phyloP scores from a whole-genome alignment of 192 early-diverging fungal species.

The Allomyces javanicus region DNA sequence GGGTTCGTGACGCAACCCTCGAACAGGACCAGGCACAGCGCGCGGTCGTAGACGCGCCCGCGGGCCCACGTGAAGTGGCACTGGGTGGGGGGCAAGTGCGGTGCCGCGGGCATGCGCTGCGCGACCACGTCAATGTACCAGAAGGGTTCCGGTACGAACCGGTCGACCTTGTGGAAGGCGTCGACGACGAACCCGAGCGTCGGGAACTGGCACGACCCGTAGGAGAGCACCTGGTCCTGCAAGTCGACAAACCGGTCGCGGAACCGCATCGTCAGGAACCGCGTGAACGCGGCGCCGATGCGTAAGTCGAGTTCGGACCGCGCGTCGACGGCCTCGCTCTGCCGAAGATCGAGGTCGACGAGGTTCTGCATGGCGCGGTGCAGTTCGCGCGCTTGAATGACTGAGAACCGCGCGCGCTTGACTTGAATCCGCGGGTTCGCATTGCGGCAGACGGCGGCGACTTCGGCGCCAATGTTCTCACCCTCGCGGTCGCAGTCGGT shows the following conservation, averaged over 20 bases:
- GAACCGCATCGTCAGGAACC: constrained; percentile 69
- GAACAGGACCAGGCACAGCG: not conserved
- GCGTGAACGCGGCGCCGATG: constrained; percentile 75
- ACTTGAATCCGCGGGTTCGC: constrained; percentile 48
- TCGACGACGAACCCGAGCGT: constrained; percentile 92
- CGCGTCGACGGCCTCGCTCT: constrained; percentile 61
- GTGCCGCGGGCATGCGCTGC: not conserved
- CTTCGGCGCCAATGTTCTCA: constrained; percentile 78
- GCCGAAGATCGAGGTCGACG: constrained; percentile 46
- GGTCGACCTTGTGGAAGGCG: constrained; percentile 46
- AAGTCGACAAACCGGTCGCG: constrained; percentile 28
- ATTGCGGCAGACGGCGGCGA: constrained; percentile 39
- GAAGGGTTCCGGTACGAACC: constrained; percentile 73
- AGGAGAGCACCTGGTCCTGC: constrained; percentile 50
- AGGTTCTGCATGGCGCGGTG: constrained; percentile 52
- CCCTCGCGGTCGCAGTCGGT: constrained; percentile 97
- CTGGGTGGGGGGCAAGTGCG: not conserved
- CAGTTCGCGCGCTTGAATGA: constrained; percentile 58
- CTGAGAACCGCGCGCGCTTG: constrained; percentile 72
- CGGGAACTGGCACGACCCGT: constrained; percentile 91
- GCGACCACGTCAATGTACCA: constrained; percentile 57
- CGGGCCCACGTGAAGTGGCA: not conserved
- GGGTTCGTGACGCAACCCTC: not conserved
- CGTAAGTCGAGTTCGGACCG: constrained; percentile 77
- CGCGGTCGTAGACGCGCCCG: not conserved